Conservation (phyloP, 345 rosid species). For the Fremontodendron californicum region DNA sequence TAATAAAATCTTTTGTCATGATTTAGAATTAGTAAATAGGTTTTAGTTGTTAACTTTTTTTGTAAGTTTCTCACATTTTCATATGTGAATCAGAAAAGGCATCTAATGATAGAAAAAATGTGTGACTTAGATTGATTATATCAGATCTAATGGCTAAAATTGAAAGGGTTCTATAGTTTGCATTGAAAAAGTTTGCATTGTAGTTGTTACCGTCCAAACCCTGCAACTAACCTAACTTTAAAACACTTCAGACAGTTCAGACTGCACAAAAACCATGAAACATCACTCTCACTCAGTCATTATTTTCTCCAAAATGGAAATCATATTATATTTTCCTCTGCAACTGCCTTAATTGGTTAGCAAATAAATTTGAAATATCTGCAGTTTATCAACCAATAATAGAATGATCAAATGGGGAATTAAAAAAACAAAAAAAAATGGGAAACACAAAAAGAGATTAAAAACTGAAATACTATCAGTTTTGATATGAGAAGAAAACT, state of each 20-base stretch:
- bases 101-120: no score
- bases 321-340: slow-evolving; percentile 14
- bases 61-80: no score
- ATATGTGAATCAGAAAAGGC: no score
- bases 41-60: no score
- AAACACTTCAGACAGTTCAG: slow-evolving; percentile 26
- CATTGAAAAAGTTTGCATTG: no score
- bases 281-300: slow-evolving; percentile 25
- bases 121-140: no score
- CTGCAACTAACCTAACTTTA: slow-evolving; percentile 21
- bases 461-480: slow-evolving; percentile 25
- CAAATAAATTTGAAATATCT: slow-evolving; percentile 29
- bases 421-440: no score
- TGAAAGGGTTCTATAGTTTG: no score
- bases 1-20: no score
- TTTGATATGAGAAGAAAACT: slow-evolving; percentile 11
- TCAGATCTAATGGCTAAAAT: no score
- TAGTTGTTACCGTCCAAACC: no score
- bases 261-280: slow-evolving; percentile 32
- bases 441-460: neutral
- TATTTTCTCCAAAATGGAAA: slow-evolving; percentile 13
- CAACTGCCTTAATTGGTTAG: slow-evolving; percentile 27
- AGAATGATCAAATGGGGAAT: neutral
- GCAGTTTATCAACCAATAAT: slow-evolving; percentile 19
- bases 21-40: no score